Base-by-base conservation (phyloP, 305 asterid species). In the Rubia balearica region DNA sequence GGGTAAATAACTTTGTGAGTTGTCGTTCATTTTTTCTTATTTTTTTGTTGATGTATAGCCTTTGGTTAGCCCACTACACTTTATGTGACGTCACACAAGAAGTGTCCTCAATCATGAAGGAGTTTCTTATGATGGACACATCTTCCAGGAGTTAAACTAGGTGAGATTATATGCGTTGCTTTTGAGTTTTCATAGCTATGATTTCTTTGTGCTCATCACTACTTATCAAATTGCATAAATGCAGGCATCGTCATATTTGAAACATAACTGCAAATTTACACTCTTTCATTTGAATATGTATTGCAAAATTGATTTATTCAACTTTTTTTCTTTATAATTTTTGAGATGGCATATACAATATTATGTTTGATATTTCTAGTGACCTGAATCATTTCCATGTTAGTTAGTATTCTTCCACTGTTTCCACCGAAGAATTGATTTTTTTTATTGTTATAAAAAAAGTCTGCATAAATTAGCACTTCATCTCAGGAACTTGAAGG, bases 11-110 rank as follows among this genome's bases (percentile, higher is more conserved):
- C 40, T 36, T 4, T 36, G 40, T 36, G 40, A 36, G 40, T 0
- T 4, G 40, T 36, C 6, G 6, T 36, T 30, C 40, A 36, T 36
- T 36, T 36, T 36, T 4, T 0, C 40, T 36, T 36, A 4, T 36
- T 4, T 36, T 4, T 36, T 36, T 36, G 6, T 4, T 36, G 0
- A 36, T 36, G 40, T 36, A 0, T 36, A 4, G 40, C 40, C 40
- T 36, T 6, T 36, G 40, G 40, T 36, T 36, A 36, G 40, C 40
- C 4, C 4, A 36, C 40, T 36, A 36, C 40, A 36, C 6, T 4
- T 5, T 36, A 36, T 36, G 40, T 30, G 36, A 30, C 2, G 36
- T 30, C 99, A 97, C 63, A 92, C 98, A 73, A 98, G 92, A 84
- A 74, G 88, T 74, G 59, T 38, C 8, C 38, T 19, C 38, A 19